These are phyloP conservation scores for Venturia nashicola DNA, from an alignment of 2,329 filamentous ascomycete species.

Conservation along the genomic window DNA sequence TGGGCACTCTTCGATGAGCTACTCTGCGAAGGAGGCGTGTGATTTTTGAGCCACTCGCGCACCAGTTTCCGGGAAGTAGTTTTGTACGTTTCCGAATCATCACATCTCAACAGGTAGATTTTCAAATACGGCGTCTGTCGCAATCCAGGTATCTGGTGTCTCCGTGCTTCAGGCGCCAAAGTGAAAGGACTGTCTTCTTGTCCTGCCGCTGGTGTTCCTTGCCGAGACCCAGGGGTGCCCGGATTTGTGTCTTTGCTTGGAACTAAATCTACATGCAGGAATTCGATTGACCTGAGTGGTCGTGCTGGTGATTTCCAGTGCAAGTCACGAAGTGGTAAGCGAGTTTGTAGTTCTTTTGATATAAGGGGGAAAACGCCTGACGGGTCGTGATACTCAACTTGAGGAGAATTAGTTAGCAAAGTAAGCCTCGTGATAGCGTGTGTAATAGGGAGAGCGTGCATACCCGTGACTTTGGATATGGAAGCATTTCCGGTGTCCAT, in stretches of 20 bases:
- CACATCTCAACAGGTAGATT: slow-evolving; percentile 76
- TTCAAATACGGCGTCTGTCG: slow-evolving; percentile 91
- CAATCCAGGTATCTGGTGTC: slow-evolving; percentile 91
- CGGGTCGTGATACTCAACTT: slow-evolving; percentile 95
- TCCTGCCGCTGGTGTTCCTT: slow-evolving; percentile 9
- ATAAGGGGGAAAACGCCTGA: slow-evolving; percentile 76
- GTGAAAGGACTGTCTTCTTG: slow-evolving; percentile 9
- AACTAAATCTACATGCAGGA: slow-evolving; percentile 81
- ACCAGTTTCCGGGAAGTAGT: slow-evolving; percentile 62
- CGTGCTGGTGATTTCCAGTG: slow-evolving; percentile 95
- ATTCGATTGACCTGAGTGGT: slow-evolving; percentile 84
- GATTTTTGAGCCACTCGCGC: slow-evolving; percentile 79
- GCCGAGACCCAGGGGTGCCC: slow-evolving; percentile 18
- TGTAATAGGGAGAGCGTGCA: slow-evolving; percentile 9
- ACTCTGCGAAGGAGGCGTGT: slow-evolving; percentile 48
- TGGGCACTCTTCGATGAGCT: slow-evolving; percentile 50
- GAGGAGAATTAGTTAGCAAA: background rate
- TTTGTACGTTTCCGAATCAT: slow-evolving; percentile 94
- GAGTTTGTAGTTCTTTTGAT: slow-evolving; percentile 61
- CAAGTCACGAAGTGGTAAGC: slow-evolving; percentile 77
- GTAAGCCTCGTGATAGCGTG: background rate
- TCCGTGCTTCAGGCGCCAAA: slow-evolving; percentile 39
- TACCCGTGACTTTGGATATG: slow-evolving; percentile 41
- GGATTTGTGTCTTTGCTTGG: slow-evolving; percentile 32
- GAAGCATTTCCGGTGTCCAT: slow-evolving; percentile 26